phyloP scores from a whole-genome alignment of 257 asterid species.

The Przewalskia tangutica region DNA sequence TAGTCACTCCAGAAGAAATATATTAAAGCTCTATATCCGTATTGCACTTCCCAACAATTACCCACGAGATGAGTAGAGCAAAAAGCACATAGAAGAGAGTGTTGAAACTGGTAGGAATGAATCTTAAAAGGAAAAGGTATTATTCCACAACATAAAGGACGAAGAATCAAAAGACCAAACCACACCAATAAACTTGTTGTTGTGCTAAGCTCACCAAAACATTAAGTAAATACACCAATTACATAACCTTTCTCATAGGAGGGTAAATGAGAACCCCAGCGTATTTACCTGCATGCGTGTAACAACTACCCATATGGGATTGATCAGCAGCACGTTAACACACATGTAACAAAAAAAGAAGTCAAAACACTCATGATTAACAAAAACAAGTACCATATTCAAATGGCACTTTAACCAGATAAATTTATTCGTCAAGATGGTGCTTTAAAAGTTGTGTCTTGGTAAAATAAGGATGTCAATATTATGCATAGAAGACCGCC shows the following conservation, averaged over 20 bases:
- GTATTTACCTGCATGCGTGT: slow-evolving; percentile 88
- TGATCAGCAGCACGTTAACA: slow-evolving; percentile 87
- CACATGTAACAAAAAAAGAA: slow-evolving; percentile 45
- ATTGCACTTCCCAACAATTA: not conserved
- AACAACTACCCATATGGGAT: slow-evolving; percentile 97
- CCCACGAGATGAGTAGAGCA: not conserved
- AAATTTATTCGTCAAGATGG: not conserved
- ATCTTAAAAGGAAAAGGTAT: not conserved
- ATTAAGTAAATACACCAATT: not conserved
- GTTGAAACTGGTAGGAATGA: not conserved
- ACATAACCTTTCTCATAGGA: not conserved
- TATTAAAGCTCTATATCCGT: not conserved
- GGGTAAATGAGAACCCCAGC: not conserved
- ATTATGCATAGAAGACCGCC: not conserved
- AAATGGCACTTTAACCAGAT: not conserved
- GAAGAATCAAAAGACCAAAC: not conserved
- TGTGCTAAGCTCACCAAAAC: not conserved
- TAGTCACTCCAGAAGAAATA: not conserved
- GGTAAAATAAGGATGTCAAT: not conserved
- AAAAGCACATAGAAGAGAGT: not conserved
- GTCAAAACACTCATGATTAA: not conserved
- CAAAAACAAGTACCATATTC: not conserved
- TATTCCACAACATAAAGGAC: not conserved
- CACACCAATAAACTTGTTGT: not conserved
- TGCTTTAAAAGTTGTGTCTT: not conserved